Conservation (phyloP, 108 stramenopile species). For the Aurantiochytrium sp. region DNA sequence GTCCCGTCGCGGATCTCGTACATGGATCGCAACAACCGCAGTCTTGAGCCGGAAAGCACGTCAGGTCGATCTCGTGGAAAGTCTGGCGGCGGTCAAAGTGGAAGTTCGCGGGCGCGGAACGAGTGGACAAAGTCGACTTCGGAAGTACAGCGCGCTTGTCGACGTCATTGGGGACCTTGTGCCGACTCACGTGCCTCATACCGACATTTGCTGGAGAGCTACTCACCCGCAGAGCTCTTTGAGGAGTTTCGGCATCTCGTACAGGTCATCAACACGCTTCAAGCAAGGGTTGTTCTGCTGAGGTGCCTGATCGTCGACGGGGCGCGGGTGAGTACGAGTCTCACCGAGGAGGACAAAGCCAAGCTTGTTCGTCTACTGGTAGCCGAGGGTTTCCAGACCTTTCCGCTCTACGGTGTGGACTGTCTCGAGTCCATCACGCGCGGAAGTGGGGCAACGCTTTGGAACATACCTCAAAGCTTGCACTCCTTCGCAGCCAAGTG, state of each 20-base stretch:
- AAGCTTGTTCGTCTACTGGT: not conserved
- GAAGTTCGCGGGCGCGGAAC: not conserved
- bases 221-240: not conserved
- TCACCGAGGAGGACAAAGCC: not conserved
- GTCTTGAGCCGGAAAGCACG: not conserved
- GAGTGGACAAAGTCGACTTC: not conserved
- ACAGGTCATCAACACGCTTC: not conserved
- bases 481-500: not conserved
- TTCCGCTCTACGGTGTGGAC: not conserved
- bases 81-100: not conserved
- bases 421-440: not conserved
- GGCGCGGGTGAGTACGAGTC: not conserved
- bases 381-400: not conserved
- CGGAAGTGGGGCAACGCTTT: not conserved
- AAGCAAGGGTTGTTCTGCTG: not conserved
- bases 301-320: not conserved
- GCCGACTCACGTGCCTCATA: not conserved
- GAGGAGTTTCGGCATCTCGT: not conserved
- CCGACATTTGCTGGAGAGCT: not conserved
- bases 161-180: not conserved
- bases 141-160: not conserved
- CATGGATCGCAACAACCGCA: not conserved
- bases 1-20: not conserved
- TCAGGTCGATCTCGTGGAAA: not conserved
- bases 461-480: not conserved